Conservation (phyloP, 2,329 filamentous ascomycete genomes). For the Neocatenulostroma microsporum region DNA sequence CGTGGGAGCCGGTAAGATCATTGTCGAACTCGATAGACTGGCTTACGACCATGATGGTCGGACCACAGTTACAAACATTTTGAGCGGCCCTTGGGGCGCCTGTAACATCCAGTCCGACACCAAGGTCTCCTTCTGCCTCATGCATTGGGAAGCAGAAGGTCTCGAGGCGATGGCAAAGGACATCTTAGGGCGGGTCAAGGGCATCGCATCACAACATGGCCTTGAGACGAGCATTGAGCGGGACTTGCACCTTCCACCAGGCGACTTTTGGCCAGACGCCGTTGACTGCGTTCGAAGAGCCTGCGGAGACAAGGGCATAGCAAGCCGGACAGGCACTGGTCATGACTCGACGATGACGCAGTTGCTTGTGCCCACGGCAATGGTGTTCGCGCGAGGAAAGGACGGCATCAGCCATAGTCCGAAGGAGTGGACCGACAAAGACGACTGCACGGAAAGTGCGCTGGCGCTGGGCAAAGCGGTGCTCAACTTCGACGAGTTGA, state of each 20-base stretch:
- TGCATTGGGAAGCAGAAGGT: constrained; percentile 18
- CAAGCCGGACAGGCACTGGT: constrained; percentile 16
- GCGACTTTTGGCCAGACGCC: constrained; percentile 9
- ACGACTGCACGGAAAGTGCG: constrained; percentile 20
- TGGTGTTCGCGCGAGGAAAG: constrained; percentile 25
- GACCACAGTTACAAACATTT: constrained; percentile 24
- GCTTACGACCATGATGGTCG: constrained; percentile 15
- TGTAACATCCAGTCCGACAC: constrained; percentile 27
- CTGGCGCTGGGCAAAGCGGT: constrained; percentile 22
- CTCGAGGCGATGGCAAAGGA: constrained; percentile 20
- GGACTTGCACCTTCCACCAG: constrained; percentile 7
- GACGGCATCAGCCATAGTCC: constrained; percentile 23
- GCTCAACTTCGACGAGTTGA: constrained; percentile 22
- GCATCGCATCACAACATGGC: constrained; percentile 11
- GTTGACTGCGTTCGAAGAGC: constrained; percentile 18
- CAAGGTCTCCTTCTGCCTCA: constrained; percentile 21
- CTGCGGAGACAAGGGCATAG: constrained; percentile 20
- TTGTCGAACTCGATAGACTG: constrained; percentile 18
- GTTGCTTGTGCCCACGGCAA: constrained; percentile 20
- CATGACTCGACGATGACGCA: constrained; percentile 26
- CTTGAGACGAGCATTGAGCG: constrained; percentile 10
- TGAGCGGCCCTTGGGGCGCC: constrained; percentile 15
- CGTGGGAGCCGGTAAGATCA: constrained; percentile 20
- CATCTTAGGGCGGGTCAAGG: constrained; percentile 11
- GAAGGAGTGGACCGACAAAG: constrained; percentile 19